These are phyloP conservation scores for Holtermanniella nyarrowii DNA, from an alignment of 768 basidiomycete species.

Conservation along the genomic window DNA sequence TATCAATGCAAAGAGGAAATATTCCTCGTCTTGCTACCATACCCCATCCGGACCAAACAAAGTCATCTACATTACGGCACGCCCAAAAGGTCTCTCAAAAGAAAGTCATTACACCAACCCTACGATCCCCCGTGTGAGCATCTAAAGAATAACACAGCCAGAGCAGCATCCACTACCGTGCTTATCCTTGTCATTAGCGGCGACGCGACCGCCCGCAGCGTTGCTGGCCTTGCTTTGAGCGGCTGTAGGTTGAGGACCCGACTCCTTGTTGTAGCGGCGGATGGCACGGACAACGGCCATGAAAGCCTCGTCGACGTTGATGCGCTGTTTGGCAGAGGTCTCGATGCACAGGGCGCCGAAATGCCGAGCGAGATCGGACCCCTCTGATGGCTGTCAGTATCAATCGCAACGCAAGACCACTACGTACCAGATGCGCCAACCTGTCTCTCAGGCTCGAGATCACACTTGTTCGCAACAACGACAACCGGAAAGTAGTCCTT, in stretches of 20 bases:
- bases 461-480: slow-evolving; percentile 95
- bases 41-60: too few relatives aligned
- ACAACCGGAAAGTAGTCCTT: slow-evolving; percentile 91
- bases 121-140: too few relatives aligned
- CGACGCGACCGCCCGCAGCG: slow-evolving; percentile 23
- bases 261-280: slow-evolving; percentile 74
- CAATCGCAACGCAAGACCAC: background rate
- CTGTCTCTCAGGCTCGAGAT: slow-evolving; percentile 89
- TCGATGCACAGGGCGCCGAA: slow-evolving; percentile 92
- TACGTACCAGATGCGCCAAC: slow-evolving; percentile 79
- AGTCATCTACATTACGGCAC: too few relatives aligned
- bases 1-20: too few relatives aligned
- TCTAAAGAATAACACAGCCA: slow-evolving; percentile 39
- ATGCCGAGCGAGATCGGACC: slow-evolving; percentile 88
- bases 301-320: slow-evolving; percentile 96
- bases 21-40: too few relatives aligned
- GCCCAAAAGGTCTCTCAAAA: too few relatives aligned
- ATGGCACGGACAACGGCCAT: slow-evolving; percentile 86
- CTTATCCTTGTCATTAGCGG: slow-evolving; percentile 25
- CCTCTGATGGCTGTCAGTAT: slow-evolving; percentile 55
- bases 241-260: slow-evolving; percentile 27
- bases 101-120: too few relatives aligned
- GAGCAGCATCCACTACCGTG: slow-evolving; percentile 41
- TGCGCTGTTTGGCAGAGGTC: slow-evolving; percentile 89
- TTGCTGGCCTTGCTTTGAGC: slow-evolving; percentile 20